Base-by-base conservation (phyloP, 2,329 filamentous ascomycete species). In the Claviceps paspali region DNA sequence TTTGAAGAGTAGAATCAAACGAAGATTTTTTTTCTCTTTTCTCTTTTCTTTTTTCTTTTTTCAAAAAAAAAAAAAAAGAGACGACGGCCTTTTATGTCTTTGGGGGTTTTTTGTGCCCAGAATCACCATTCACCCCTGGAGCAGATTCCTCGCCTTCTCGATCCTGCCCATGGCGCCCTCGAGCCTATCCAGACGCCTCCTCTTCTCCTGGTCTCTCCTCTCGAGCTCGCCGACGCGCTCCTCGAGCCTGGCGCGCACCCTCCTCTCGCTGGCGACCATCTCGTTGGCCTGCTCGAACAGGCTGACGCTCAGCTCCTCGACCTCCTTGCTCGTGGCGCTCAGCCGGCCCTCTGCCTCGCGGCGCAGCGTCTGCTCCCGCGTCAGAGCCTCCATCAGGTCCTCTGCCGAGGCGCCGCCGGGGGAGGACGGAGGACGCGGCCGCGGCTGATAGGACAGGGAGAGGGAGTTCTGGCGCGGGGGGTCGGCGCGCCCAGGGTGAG, bases 211-310 rank as follows among this genome's bases (percentile, higher is more conserved):
- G 41, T 88, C 83, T 42, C 82, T 64, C 48, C 66, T 61, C 60
- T 87, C 82, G 17, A 91, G 59, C 49, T 76, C 64, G 41, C 64
- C 69, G 6, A 91, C 69, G 28, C 80, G 63, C 53, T 80, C 75
- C 59, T 86, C 80, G 18, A 91, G 65, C 50, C 68, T 72, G 5
- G 79, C 80, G 41, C 81, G 63, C 24, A 79, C 79, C 39, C 74
- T 69, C 30, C 83, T 64, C 63, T 91, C 83, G 14, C 70, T 65
- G 2, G 83, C 82, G 15, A 91, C 83, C 83, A 91, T 91, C 59
- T 86, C 76, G 54, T 91, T 91, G 36, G 83, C 83, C 61, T 87
- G 78, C 60, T 82, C 76, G 54, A 91, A 91, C 38, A 91, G 61
- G 35, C 70, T 71, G 15, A 73, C 79, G 50, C 73, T 82, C 45